Evolutionary conservation across 495 filamentous ascomycete species (phyloP), one percentile per base, ranked within the genome.

Genomic region (Aspergillus nanangensis): DNA sequence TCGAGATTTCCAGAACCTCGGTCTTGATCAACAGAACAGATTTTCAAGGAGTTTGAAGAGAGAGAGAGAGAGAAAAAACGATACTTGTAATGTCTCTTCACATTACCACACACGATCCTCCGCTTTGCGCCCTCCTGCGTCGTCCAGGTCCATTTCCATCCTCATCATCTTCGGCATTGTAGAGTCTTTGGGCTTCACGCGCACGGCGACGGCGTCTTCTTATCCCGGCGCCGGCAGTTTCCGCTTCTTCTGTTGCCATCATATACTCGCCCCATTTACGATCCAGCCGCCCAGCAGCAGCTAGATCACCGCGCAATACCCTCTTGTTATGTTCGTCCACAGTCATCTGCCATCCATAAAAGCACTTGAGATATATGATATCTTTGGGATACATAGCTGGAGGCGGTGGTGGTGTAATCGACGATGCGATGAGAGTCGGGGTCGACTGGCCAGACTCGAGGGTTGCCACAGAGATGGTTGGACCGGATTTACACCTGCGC

Each of bases 201-300:
- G 85, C 84, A 41, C 89, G 76, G 21, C 90, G 71, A 49, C 90
- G 71, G 38, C 91, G 67, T 44, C 91, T 68, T 29, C 90, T 71
- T 0, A 72, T 65, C 1, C 81, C 80, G 0, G 77, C 79, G 3
- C 87, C 88, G 4, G 77, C 78, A 1, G 76, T 78, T 0, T 85
- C 88, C 0, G 86, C 88, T 57, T 96, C 94, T 55, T 96, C 87
- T 18, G 77, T 86, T 5, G 86, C 82, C 66, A 92, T 84, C 93
- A 96, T 97, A 52, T 90, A 92, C 24, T 95, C 86, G 0, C 83
- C 88, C 93, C 93, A 98, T 66, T 90, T 95, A 39, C 80, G 73
- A 67, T 96, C 90, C 17, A 98, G 70, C 10, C 86, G 70, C 25
- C 70, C 67, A 2, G 93, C 93, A 3, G 85, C 70, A 0, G 67